Evolutionary conservation across 2,329 filamentous ascomycete genomes (phyloP), one percentile per base, ranked within the genome.

Genomic region (Pezicula carpinea): DNA sequence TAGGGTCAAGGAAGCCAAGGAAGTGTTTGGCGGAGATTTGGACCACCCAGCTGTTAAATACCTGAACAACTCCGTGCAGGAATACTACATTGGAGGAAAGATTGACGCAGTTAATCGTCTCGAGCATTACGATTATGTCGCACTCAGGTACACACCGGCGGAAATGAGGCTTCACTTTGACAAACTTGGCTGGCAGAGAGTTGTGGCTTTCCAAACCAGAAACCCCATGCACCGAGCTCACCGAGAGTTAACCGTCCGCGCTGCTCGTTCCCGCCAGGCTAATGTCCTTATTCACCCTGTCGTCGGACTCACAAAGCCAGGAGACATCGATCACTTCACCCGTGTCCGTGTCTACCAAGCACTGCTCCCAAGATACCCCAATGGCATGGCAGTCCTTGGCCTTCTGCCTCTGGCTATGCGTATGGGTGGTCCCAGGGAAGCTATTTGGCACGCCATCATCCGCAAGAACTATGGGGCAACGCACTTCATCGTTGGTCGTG

Each of bases 221-320:
- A 99, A 99, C 75, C 93, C 93, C 60, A 99, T 99, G 93, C 93
- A 99, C 77, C 87, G 93, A 64, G 93, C 93, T 68, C 93, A 99
- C 74, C 83, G 93, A 72, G 93, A 99, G 76, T 76, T 99, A 70
- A 99, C 93, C 50, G 93, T 99, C 64, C 90, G 93, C 64, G 93
- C 93, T 58, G 93, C 93, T 57, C 92, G 93, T 62, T 87, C 87
- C 48, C 89, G 95, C 71, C 91, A 96, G 70, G 93, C 93, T 69
- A 99, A 99, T 68, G 93, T 99, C 59, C 86, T 99, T 64, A 99
- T 99, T 69, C 93, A 99, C 76, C 93, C 93, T 52, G 93, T 99
- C 55, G 93, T 99, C 56, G 93, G 93, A 66, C 81, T 99, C 64
- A 99, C 93, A 68, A 99, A 99, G 80, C 93, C 93, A 49, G 93